Conservation (phyloP, 2,329 filamentous ascomycete genomes). For the Didymella segeticola region DNA sequence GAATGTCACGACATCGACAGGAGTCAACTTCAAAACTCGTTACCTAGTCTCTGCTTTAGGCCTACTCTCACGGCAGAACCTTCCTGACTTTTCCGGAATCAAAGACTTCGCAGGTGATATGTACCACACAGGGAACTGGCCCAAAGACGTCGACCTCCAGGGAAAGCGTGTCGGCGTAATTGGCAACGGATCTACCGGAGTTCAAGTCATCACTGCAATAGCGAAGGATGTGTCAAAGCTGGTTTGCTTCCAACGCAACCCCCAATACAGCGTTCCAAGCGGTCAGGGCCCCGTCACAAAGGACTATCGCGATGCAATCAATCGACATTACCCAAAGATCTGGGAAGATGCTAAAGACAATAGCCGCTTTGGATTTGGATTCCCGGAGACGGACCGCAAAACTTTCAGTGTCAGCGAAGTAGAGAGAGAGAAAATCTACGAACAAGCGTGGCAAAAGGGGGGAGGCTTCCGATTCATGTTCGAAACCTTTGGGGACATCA, state of each 20-base stretch:
- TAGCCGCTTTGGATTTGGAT: constrained; percentile 8
- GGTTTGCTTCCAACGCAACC: constrained; percentile 53
- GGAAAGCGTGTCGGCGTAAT: constrained; percentile 65
- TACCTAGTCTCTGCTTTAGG: constrained; percentile 22
- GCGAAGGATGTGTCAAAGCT: constrained; percentile 49
- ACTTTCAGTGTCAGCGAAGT: not conserved
- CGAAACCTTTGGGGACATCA: constrained; percentile 30
- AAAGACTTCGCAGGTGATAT: not conserved
- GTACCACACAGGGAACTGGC: constrained; percentile 56
- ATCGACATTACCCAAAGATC: constrained; percentile 46
- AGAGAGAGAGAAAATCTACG: constrained; percentile 19
- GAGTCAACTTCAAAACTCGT: constrained; percentile 20
- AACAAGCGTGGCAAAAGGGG: constrained; percentile 18
- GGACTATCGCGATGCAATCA: constrained; percentile 39
- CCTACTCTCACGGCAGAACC: too few relatives aligned
- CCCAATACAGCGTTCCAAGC: constrained; percentile 62
- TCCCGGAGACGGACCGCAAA: too few relatives aligned
- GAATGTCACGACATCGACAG: constrained; percentile 34
- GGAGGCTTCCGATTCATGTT: constrained; percentile 44
- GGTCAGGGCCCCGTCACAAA: constrained; percentile 33
- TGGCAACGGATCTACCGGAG: constrained; percentile 67
- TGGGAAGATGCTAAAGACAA: constrained; percentile 36
- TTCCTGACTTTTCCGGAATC: too few relatives aligned
- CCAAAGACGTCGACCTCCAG: constrained; percentile 57
- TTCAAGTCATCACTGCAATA: constrained; percentile 56